Evolutionary conservation across 2,329 filamentous ascomycete species (phyloP), one percentile per base, ranked within the genome.

Genomic region (Colletotrichum lupini): DNA sequence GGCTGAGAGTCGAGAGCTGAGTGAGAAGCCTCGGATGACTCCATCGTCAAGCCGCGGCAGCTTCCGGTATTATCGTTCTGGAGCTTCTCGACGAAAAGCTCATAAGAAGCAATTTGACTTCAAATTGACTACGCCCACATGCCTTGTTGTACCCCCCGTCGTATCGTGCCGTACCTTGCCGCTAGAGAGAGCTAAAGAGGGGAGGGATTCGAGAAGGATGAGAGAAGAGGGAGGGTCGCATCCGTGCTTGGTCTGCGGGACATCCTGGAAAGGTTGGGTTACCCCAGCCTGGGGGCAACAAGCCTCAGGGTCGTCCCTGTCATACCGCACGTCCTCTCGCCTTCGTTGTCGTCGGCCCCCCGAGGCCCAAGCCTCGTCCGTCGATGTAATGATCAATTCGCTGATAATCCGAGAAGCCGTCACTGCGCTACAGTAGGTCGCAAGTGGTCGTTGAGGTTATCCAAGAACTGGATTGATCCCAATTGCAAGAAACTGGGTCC

Each of bases 21-120:
- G 24, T 83, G 79, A 67, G 90, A 82, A 53, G 86, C 87, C 77
- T 90, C 88, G 77, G 84, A 86, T 76, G 83, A 82, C 70, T 86
- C 85, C 11, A 89, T 85, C 14, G 60, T 14, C 30, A 28, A 63
- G 4, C 57, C 64, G n/a, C 57, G 37, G 37, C 26, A 49, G 28
- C 58, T 28, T 42, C 49, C 35, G 58, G 65, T 30, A 59, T 37
- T 46, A 58, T 35, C 42, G n/a, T 26, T 46, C 46, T 65, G 70
- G 70, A 49, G 61, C 55, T 55, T 16, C 32, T 73, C 67, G 49
- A 52, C 59, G 37, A 30, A 65, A 37, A 55, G 37, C 70, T 65
- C 59, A 46, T 70, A 42, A 73, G 59, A 57, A 67, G 70, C 67
- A 69, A 69, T 70, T 60, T 70, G 49, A 65, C 42, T 56, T 70